Base-by-base conservation (phyloP, 1,139 yeast genomes). In the Zygosaccharomyces sapae region DNA sequence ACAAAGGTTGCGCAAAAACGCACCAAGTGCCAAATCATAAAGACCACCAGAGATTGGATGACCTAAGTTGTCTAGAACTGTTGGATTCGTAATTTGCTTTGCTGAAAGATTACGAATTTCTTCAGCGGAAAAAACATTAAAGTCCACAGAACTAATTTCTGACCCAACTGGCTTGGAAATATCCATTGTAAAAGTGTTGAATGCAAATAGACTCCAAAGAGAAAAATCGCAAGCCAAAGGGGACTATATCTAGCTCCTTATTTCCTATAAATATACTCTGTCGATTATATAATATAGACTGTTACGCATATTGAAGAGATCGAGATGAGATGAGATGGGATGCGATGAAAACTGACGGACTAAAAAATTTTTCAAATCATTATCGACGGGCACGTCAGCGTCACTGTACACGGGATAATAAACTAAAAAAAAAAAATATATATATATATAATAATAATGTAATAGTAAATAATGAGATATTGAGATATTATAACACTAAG, bases 131-230 rank as follows among this genome's bases (percentile, higher is more conserved):
- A 90, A 75, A 59, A 90, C 83, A 47, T 95, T 87, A 70, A 94
- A 94, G 70, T 90, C 97, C 59, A 94, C 96, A 59, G 95, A 83
- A 41, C 81, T 75, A 69, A 94, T 86, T 71, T 88, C 95, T 48
- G 97, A 84, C 56, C 97, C 98, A 46, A 88, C 90, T 45, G 98
- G 97, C 66, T 86, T 86, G 43, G 97, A 82, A 69, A 90, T 86
- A 77, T 90, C 97, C 98, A 90, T 90, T 38, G 34, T 38, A 16
- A 29, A 20, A 19, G 22, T 33, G 10, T 29, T 19, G 7, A n/a
- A 29, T 27, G 34, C 34, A 31, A 18, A 31, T 30, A 30, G 19
- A 12, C 18, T 12, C 34, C 34, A 31, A 31, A 31, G 34, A 10
- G 18, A 31, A 31, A 30, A 9, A 12, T 31, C 34, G 18, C 41